phyloP scores from a whole-genome alignment of 169 alveolate genomes.

The Plasmodium blacklocki region DNA sequence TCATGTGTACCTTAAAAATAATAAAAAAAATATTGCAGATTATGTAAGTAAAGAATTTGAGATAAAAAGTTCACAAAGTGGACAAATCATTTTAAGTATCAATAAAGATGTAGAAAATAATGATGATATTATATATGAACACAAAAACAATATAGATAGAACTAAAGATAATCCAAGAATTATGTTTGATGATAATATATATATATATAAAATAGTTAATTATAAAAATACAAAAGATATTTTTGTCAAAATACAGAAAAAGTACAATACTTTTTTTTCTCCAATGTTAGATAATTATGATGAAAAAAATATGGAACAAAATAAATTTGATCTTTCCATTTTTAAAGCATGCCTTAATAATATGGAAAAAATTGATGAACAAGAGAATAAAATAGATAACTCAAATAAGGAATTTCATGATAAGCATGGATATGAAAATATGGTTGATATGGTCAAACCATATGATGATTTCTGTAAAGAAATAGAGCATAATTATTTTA shows the following conservation, averaged over 20 bases:
- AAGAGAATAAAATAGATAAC: not conserved
- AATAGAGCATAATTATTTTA: constrained; percentile 9
- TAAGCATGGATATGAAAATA: too few species aligned
- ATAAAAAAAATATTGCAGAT: constrained; percentile 3
- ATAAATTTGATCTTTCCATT: constrained; percentile 1
- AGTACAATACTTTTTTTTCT: constrained; percentile 21
- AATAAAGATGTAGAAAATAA: not conserved
- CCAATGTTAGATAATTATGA: constrained; percentile 5
- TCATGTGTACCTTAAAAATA: constrained; percentile 19
- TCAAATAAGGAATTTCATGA: too few species aligned
- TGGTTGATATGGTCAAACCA: constrained; percentile 3
- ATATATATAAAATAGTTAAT: constrained; percentile 12
- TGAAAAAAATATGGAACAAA: constrained; percentile 11
- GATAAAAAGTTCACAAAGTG: constrained; percentile 24
- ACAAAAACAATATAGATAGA: not conserved
- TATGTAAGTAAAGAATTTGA: constrained; percentile 24
- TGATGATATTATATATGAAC: not conserved
- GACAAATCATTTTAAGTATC: constrained; percentile 24
- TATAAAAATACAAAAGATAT: constrained; percentile 18
- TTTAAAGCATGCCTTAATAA: not conserved
- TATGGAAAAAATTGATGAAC: not conserved
- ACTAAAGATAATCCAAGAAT: not conserved
- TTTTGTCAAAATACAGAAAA: constrained; percentile 38
- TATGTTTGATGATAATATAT: constrained; percentile 17
- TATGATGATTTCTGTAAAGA: constrained; percentile 14